phyloP scores from a whole-genome alignment of 257 asterid genomes.

The Craterostigma plantagineum region DNA sequence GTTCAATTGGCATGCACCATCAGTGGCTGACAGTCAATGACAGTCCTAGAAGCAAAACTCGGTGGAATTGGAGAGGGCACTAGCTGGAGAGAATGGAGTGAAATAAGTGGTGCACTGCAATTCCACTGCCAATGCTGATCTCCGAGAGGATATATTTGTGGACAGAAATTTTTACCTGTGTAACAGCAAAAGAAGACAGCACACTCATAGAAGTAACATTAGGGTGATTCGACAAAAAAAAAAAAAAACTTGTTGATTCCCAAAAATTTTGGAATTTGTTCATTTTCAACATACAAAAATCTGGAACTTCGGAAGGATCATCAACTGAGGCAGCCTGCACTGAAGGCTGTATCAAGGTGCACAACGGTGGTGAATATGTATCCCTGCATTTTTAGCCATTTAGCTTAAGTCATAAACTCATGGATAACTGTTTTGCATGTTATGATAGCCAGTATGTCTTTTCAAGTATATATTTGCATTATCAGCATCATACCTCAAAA shows the following conservation, averaged over 20 bases:
- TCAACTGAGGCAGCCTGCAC: conserved; percentile 39
- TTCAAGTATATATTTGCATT: not conserved
- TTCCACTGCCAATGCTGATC: conserved; percentile 48
- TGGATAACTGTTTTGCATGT: too few relatives aligned
- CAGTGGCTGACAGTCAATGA: conserved; percentile 75
- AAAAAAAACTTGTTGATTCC: not conserved
- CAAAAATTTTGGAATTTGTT: not conserved
- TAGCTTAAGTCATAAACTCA: too few relatives aligned
- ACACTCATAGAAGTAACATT: conserved; percentile 8
- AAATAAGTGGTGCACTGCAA: conserved; percentile 46
- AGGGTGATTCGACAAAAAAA: conserved; percentile 7
- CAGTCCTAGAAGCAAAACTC: conserved; percentile 63
- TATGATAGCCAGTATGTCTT: too few relatives aligned
- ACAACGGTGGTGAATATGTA: conserved; percentile 84
- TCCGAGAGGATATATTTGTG: conserved; percentile 89
- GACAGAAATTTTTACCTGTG: conserved; percentile 62
- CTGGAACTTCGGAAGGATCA: conserved; percentile 30
- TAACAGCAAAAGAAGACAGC: conserved; percentile 13
- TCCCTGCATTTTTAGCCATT: conserved; percentile 48
- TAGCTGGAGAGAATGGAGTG: conserved; percentile 70
- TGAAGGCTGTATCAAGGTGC: conserved; percentile 83
- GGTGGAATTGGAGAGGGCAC: conserved; percentile 88
- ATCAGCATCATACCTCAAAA: conserved; percentile 49
- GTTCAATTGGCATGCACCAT: conserved; percentile 26
- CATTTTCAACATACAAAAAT: conserved; percentile 41